These are phyloP conservation scores for Heritiera littoralis DNA, from an alignment of 345 rosid species.

Conservation along the genomic window DNA sequence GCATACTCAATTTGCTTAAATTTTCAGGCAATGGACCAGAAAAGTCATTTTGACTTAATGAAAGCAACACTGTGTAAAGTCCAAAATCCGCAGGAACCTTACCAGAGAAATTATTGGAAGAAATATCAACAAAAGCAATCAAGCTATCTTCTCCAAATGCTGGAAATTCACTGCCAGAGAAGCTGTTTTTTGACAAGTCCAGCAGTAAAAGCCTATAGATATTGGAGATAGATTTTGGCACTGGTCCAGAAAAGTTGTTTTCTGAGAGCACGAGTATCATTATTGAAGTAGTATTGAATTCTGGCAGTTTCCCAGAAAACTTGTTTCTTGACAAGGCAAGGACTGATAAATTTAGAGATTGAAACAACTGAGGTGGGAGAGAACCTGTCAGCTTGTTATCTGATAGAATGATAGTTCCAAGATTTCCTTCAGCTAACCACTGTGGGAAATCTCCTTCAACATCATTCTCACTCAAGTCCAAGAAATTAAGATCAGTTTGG, in stretches of 20 bases:
- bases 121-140: neutral
- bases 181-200: conserved; percentile 35
- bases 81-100: conserved; percentile 30
- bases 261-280: conserved; percentile 27
- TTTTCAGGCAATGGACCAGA: conserved; percentile 29
- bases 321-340: conserved; percentile 27
- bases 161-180: conserved; percentile 38
- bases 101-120: conserved; percentile 35
- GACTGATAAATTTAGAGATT: conserved; percentile 18
- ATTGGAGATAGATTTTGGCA: conserved; percentile 34
- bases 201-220: conserved; percentile 16
- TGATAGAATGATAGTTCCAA: conserved; percentile 18
- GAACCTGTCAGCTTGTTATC: conserved; percentile 31
- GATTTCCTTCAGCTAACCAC: conserved; percentile 24
- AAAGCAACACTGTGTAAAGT: neutral
- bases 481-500: conserved; percentile 23
- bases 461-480: conserved; percentile 34
- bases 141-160: conserved; percentile 6
- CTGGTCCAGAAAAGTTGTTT: conserved; percentile 39
- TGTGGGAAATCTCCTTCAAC: conserved; percentile 25
- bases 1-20: conserved; percentile 17
- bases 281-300: conserved; percentile 3
- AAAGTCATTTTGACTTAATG: conserved; percentile 30
- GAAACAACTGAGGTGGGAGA: conserved; percentile 31
- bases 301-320: conserved; percentile 26